Base-by-base conservation (phyloP, 2,329 filamentous ascomycete species). In the Thelonectria rubi region DNA sequence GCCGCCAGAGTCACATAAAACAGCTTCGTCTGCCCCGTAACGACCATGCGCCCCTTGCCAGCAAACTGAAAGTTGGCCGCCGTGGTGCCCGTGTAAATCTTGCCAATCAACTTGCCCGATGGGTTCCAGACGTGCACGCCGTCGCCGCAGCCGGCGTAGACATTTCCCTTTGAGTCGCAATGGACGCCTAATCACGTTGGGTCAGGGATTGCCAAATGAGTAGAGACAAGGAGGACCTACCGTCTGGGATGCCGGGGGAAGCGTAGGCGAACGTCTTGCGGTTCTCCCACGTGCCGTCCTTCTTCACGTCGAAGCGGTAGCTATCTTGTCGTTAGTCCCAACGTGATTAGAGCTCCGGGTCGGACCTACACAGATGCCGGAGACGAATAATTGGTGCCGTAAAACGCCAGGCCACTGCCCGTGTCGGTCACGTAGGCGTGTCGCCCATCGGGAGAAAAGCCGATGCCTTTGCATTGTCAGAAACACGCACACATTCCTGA, bases 361-460 rank as follows among this genome's bases (percentile, higher is more conserved):
- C 6, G 6, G n/a, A 47, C 45, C 4, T 47, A 47, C 45, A 87
- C 80, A 15, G 79, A 80, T 2, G 83, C 73, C 0, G 82, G 80
- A 7, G 75, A 68, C 0, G 78, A 76, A 1, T 74, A 67, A 34
- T 82, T 80, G 30, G 69, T 66, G 12, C 82, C 82, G 52, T 74
- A 77, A n/a, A 80, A 76, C 0, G 72, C 79, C n/a, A 76, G 77
- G 8, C 55, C 62, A 2, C 68, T 77, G 2, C 86, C 87, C 0
- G 83, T 86, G 66, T 89, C 86, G 9, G 84, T 82, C 3, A 88
- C 74, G 59, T 89, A 89, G 2, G 82, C 75, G 20, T 80, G 75
- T 8, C 73, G 72, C 18, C 85, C 83, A 60, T 83, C 80, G 0
- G 84, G 85, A 0, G 82, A 84, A 68, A 88, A 88, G 1, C 79